A percentile compares a stretch with the other conserved stretches of the same genome.
Conservation (phyloP, 768 basidiomycete genomes). For the Termitomyces eurrhizus region DNA sequence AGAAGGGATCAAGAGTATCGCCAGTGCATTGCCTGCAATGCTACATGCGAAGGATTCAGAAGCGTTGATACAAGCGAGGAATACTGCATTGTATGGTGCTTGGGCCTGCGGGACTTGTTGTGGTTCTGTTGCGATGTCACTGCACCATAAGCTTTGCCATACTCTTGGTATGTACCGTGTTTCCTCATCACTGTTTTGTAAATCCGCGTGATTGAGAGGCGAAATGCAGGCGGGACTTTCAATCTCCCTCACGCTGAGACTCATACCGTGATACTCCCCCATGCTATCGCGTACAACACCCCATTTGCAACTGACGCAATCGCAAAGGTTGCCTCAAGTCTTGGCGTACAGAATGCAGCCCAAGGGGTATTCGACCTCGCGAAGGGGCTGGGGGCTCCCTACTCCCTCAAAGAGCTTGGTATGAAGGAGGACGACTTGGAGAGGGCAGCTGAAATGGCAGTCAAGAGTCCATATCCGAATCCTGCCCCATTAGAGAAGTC, state of each 20-base stretch:
- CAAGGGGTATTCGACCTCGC: constrained; percentile 22
- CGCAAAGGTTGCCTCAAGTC: constrained; percentile 25
- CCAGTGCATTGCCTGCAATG: constrained; percentile 28
- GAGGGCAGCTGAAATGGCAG: constrained; percentile 32
- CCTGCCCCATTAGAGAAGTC: constrained; percentile 33
- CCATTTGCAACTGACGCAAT: constrained; percentile 29
- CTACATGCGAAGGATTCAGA: constrained; percentile 16
- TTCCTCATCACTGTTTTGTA: constrained; percentile 13
- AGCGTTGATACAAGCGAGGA: constrained; percentile 25
- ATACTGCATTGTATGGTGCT: constrained; percentile 33
- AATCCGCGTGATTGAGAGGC: neutral
- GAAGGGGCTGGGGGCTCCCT: constrained; percentile 25
- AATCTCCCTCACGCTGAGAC: constrained; percentile 38
- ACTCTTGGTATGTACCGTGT: constrained; percentile 27
- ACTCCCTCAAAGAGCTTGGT: constrained; percentile 31
- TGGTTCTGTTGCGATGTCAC: constrained; percentile 31
- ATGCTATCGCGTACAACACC: constrained; percentile 36
- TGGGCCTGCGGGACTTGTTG: constrained; percentile 33
- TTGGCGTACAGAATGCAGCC: constrained; percentile 20
- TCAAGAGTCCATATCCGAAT: constrained; percentile 34
- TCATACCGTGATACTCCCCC: constrained; percentile 39
- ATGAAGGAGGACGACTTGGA: constrained; percentile 38
- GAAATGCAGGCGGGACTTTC: constrained; percentile 30
- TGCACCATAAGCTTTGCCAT: constrained; percentile 40
- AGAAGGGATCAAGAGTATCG: constrained; percentile 31